These are phyloP conservation scores for Picea mariana DNA, from an alignment of 83 land plant genomes.

Conservation along the genomic window DNA sequence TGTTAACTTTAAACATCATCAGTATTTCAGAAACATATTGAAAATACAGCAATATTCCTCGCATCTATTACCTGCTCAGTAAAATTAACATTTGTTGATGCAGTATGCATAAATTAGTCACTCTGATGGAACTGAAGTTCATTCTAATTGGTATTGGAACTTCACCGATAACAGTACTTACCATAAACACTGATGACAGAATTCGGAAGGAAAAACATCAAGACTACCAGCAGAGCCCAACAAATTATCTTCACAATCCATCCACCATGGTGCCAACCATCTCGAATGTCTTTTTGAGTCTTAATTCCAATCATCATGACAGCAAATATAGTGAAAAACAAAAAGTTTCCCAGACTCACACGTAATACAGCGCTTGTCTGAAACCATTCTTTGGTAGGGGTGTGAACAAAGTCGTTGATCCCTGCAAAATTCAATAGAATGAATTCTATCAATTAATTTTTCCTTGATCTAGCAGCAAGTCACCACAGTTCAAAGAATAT, in stretches of 20 bases:
- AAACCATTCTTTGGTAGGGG: slow-evolving; percentile 69
- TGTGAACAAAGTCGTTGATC: slow-evolving; percentile 55
- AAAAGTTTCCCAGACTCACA: slow-evolving; percentile 89
- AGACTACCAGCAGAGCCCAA: slow-evolving; percentile 68
- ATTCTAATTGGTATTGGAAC: background rate
- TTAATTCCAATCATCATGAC: slow-evolving; percentile 92
- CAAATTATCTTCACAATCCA: slow-evolving; percentile 87
- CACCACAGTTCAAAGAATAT: background rate
- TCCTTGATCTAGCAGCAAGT: background rate
- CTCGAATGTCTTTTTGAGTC: slow-evolving; percentile 91
- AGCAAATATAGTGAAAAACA: slow-evolving; percentile 83
- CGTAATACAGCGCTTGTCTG: slow-evolving; percentile 76
- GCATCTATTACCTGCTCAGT: background rate
- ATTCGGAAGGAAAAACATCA: slow-evolving; percentile 94
- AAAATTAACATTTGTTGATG: background rate
- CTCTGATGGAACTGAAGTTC: background rate
- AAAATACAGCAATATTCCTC: background rate
- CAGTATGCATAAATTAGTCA: background rate
- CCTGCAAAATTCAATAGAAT: slow-evolving; percentile 41
- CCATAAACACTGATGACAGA: slow-evolving; percentile 78
- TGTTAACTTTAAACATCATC: background rate
- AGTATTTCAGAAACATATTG: background rate
- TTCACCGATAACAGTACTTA: slow-evolving; percentile 25
- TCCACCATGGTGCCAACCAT: slow-evolving; percentile 96
- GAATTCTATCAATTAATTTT: background rate